These are phyloP conservation scores for Coemansia sp. DNA, from an alignment of 192 early-diverging fungal genomes.

Conservation along the genomic window DNA sequence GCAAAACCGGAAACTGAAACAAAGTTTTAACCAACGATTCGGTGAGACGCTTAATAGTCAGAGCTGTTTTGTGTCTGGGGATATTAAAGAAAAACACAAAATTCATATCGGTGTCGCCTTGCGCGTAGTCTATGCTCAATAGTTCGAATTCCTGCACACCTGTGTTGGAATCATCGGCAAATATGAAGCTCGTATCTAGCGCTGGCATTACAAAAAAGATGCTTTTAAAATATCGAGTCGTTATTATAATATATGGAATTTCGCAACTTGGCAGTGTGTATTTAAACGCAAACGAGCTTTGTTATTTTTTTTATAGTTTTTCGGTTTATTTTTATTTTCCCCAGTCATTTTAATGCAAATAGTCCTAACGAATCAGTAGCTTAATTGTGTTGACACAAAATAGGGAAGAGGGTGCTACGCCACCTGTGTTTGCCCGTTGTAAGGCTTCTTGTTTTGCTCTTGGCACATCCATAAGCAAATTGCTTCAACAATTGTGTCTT, in stretches of 20 bases:
- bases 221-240: background rate
- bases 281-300: too few species aligned
- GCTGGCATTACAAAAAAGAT: background rate
- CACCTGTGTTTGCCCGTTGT: too few species aligned
- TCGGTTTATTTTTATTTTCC: too few species aligned
- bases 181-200: background rate
- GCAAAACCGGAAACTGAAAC: conserved; percentile 23
- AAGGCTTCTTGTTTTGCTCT: too few species aligned
- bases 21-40: conserved; percentile 15
- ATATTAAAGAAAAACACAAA: conserved; percentile 31
- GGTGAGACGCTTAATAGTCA: conserved; percentile 4
- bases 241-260: background rate
- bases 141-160: conserved; percentile 19
- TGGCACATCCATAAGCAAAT: too few species aligned
- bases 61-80: conserved; percentile 2
- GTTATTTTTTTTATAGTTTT: too few species aligned
- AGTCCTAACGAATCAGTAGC: too few species aligned
- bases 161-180: background rate
- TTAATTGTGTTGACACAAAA: too few species aligned
- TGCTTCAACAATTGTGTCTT: too few species aligned
- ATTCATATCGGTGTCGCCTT: conserved; percentile 33
- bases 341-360: too few species aligned
- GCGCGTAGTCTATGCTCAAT: conserved; percentile 33
- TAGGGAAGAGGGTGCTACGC: too few species aligned
- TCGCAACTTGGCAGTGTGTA: background rate